Conservation (phyloP, 192 early-diverging fungal species). For the Backusella westeae region DNA sequence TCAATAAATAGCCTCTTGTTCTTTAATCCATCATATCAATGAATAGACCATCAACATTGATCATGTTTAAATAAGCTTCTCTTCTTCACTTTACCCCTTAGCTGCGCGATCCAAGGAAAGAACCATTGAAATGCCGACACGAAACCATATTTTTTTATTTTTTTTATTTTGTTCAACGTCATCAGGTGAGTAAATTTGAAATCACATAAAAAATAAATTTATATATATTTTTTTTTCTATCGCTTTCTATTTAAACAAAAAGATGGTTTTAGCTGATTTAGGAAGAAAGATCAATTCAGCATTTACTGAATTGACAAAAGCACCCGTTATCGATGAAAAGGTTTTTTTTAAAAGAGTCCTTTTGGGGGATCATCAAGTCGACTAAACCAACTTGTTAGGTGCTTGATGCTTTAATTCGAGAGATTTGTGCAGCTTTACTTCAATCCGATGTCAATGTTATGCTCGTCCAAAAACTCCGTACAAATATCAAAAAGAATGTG, state of each 20-base stretch:
- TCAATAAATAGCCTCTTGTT: too few relatives aligned
- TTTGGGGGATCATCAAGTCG: too few relatives aligned
- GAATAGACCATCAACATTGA: too few relatives aligned
- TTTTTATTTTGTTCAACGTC: background rate
- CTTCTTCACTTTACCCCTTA: background rate
- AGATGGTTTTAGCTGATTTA: conserved; percentile 89
- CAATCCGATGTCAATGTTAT: conserved; percentile 90
- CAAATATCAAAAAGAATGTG: conserved; percentile 81
- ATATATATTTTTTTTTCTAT: background rate
- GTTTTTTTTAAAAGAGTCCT: conserved; percentile 29
- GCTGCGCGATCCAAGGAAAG: too few relatives aligned
- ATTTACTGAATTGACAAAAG: conserved; percentile 73
- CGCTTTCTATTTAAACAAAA: conserved; percentile 1
- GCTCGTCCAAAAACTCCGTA: conserved; percentile 78
- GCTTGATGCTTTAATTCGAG: conserved; percentile 77
- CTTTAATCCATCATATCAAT: too few relatives aligned
- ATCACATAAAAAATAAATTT: too few relatives aligned
- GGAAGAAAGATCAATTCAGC: conserved; percentile 86
- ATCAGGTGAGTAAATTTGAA: background rate
- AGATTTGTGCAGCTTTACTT: conserved; percentile 85
- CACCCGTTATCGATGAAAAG: conserved; percentile 88
- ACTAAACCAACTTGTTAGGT: conserved; percentile 37
- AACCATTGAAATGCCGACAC: background rate
- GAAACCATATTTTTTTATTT: too few relatives aligned
- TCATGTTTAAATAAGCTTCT: too few relatives aligned